Percentiles rank a stretch among this genome's conserved stretches.
These are phyloP conservation scores for Solidago caesia DNA, from an alignment of 129 eudicot genomes.

Conservation along the genomic window DNA sequence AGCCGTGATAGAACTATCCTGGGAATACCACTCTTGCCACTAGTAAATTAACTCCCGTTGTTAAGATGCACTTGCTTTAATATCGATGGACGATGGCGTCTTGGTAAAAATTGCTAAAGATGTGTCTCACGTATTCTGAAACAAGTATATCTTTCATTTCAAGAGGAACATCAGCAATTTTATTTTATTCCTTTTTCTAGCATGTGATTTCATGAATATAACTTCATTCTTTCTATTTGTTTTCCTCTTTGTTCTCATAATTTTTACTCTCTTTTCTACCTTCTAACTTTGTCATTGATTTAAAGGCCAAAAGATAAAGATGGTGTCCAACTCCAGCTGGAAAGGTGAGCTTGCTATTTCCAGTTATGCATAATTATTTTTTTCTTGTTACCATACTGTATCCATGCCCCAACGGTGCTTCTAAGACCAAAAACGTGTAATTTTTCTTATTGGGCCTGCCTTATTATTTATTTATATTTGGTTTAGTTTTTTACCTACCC, in stretches of 20 bases:
- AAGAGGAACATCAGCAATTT: background rate
- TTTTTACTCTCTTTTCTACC: conserved; percentile 3
- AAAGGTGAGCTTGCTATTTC: conserved; percentile 55
- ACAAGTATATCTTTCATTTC: background rate
- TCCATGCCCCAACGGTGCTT: conserved; percentile 3
- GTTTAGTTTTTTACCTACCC: background rate
- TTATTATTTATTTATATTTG: background rate
- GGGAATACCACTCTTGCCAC: background rate
- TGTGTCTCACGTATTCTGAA: background rate
- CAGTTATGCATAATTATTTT: background rate
- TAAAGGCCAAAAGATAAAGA: conserved; percentile 87
- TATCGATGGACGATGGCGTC: too few species aligned
- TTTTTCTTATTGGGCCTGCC: too few species aligned
- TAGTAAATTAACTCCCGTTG: background rate
- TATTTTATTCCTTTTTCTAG: background rate
- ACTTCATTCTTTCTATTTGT: conserved; percentile 7
- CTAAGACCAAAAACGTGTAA: background rate
- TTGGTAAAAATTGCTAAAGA: too few species aligned
- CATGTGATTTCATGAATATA: conserved; percentile 14
- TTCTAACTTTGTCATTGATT: conserved; percentile 26
- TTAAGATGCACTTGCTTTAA: too few species aligned
- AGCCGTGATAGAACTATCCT: background rate
- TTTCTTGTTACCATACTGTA: conserved; percentile 11
- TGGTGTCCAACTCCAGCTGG: conserved; percentile 86
- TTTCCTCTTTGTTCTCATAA: conserved; percentile 17